These are phyloP conservation scores for Aurantiochytrium sp. DNA, from an alignment of 108 stramenopile species.

Conservation along the genomic window DNA sequence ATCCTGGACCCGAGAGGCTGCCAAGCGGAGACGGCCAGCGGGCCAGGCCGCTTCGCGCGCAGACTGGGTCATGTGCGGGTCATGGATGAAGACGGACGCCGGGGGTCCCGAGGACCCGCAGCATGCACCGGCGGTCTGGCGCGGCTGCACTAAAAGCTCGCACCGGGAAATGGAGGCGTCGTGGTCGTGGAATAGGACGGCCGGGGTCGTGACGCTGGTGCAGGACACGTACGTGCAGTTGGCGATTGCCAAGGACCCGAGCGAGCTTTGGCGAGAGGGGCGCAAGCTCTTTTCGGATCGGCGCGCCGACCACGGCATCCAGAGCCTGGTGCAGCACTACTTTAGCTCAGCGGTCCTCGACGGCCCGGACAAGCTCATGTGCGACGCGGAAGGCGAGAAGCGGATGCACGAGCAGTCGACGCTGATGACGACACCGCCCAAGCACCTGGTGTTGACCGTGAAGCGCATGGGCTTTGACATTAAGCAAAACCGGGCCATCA, in stretches of 20 bases:
- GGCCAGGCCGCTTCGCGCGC: neutral
- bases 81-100: neutral
- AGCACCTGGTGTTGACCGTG: neutral
- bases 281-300: neutral
- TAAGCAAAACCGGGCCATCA: neutral
- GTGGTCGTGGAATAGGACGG: neutral
- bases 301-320: neutral
- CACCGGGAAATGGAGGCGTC: neutral
- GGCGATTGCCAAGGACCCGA: neutral
- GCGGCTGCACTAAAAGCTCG: neutral
- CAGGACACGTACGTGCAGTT: neutral
- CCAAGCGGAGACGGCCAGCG: neutral
- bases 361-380: slow-evolving; percentile 14
- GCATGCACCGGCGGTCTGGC: neutral
- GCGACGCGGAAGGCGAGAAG: neutral
- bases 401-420: neutral
- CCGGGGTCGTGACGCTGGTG: neutral
- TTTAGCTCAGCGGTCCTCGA: slow-evolving; percentile 25
- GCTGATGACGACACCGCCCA: neutral
- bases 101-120: neutral
- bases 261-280: neutral
- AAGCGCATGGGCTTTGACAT: slow-evolving; percentile 20
- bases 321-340: neutral
- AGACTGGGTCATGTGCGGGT: neutral
- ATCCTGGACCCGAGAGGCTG: neutral